Percentiles rank a stretch among this genome's conserved stretches.
These are phyloP conservation scores for Aspergillus transmontanensis DNA, from an alignment of 2,329 filamentous ascomycete species.

Conservation along the genomic window DNA sequence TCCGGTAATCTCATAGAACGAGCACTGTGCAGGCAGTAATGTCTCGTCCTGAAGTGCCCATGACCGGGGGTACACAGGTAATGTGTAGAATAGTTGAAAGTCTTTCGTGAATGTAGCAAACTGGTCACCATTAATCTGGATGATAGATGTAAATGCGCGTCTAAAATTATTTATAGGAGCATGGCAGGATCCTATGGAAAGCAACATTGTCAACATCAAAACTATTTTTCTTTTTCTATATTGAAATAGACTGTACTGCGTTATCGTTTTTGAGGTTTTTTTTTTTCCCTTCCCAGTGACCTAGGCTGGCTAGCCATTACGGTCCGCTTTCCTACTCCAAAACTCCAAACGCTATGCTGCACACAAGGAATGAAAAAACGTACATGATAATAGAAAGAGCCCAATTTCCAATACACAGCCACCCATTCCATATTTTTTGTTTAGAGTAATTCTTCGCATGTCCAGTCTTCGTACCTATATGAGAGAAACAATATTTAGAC, in stretches of 20 bases:
- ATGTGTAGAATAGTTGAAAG: not conserved
- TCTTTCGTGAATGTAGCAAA: not conserved
- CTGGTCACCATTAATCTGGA: not conserved
- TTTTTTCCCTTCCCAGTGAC: slow-evolving; percentile 17
- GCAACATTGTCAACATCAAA: slow-evolving; percentile 12
- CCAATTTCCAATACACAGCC: slow-evolving; percentile 22
- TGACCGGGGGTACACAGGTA: not conserved
- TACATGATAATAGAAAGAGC: slow-evolving; percentile 25
- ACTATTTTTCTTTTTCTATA: slow-evolving; percentile 20
- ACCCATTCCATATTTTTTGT: slow-evolving; percentile 12
- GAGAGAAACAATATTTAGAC: slow-evolving; percentile 12
- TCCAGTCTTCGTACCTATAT: slow-evolving; percentile 96
- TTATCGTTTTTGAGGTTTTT: slow-evolving; percentile 17
- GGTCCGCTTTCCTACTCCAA: slow-evolving; percentile 29
- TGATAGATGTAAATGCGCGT: not conserved
- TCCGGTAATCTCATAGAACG: not conserved
- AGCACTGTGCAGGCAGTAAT: not conserved
- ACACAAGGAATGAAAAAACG: slow-evolving; percentile 22
- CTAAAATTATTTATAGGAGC: slow-evolving; percentile 1
- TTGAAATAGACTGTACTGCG: slow-evolving; percentile 15
- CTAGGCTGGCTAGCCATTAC: slow-evolving; percentile 14
- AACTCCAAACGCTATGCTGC: slow-evolving; percentile 48
- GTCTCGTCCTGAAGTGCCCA: not conserved
- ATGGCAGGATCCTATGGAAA: not conserved
- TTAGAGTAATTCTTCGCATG: slow-evolving; percentile 86